These are phyloP conservation scores for Yamadazyma nakazawae DNA, from an alignment of 805 yeast genomes.

Conservation along the genomic window DNA sequence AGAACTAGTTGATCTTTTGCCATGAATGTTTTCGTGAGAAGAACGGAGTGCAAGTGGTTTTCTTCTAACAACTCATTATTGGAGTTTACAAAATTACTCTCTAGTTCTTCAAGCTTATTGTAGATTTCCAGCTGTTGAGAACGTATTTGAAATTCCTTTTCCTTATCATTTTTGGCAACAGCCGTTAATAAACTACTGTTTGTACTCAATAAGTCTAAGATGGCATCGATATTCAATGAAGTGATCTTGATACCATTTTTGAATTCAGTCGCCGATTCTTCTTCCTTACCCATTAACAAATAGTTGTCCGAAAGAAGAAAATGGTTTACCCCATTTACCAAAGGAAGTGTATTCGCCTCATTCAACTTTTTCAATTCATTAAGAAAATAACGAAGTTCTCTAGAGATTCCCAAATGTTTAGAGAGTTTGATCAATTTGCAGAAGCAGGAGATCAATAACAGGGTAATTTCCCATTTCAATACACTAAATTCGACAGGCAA, in stretches of 20 bases:
- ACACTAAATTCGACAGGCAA: not conserved
- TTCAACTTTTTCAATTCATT: conserved; percentile 47
- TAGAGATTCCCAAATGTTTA: conserved; percentile 51
- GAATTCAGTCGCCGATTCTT: not conserved
- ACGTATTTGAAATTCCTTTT: not conserved
- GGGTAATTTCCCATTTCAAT: conserved; percentile 29
- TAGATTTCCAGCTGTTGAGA: not conserved
- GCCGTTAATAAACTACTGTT: not conserved
- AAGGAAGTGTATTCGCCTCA: conserved; percentile 18
- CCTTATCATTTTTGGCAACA: not conserved
- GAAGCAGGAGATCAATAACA: conserved; percentile 36
- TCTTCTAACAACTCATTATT: not conserved
- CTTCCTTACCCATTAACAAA: conserved; percentile 1
- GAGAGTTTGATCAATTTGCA: conserved; percentile 36
- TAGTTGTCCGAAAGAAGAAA: conserved; percentile 10
- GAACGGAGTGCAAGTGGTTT: not conserved
- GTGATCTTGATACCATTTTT: not conserved
- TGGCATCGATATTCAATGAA: conserved; percentile 1
- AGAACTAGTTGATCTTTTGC: not conserved
- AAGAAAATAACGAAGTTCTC: conserved; percentile 54
- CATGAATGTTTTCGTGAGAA: not conserved
- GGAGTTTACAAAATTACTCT: not conserved
- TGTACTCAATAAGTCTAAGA: not conserved
- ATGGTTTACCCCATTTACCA: conserved; percentile 8
- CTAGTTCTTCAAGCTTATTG: not conserved